Conservation (phyloP, 2,329 filamentous ascomycete species). For the Fusarium miscanthi region DNA sequence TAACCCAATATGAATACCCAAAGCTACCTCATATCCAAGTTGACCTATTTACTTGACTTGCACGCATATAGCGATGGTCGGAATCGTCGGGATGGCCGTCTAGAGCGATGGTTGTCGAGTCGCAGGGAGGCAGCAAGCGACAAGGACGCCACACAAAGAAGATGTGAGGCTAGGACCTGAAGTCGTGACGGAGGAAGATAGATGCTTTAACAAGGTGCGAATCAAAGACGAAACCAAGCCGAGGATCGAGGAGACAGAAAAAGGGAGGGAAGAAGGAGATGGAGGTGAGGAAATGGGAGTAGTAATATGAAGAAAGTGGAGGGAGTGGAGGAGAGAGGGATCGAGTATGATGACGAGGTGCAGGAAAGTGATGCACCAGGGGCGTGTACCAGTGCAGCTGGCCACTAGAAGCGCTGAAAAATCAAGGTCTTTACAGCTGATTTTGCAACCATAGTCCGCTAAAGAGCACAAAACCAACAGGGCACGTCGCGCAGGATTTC, state of each 20-base stretch:
- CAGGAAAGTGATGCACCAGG: slow-evolving; percentile 37
- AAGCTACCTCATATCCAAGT: slow-evolving; percentile 53
- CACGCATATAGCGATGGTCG: slow-evolving; percentile 34
- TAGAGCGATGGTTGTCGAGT: slow-evolving; percentile 37
- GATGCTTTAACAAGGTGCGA: slow-evolving; percentile 35
- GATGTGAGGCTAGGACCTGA: slow-evolving; percentile 30
- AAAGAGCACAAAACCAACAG: slow-evolving; percentile 21
- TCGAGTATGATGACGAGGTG: slow-evolving; percentile 46
- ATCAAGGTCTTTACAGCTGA: slow-evolving; percentile 38
- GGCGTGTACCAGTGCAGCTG: slow-evolving; percentile 34
- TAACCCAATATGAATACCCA: slow-evolving; percentile 49
- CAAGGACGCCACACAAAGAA: slow-evolving; percentile 40
- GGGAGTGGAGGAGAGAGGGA: slow-evolving; percentile 42
- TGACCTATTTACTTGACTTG: slow-evolving; percentile 36
- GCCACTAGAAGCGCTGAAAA: slow-evolving; percentile 27
- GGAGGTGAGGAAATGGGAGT: slow-evolving; percentile 39
- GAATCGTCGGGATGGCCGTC: slow-evolving; percentile 38
- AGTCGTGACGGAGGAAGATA: slow-evolving; percentile 22
- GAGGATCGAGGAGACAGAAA: slow-evolving; percentile 33
- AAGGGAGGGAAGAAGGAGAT: slow-evolving; percentile 27
- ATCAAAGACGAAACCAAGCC: slow-evolving; percentile 37
- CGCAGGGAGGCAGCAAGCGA: slow-evolving; percentile 43
- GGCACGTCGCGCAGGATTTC: slow-evolving; percentile 11
- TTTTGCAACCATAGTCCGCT: slow-evolving; percentile 26
- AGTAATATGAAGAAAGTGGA: slow-evolving; percentile 41